phyloP scores from a whole-genome alignment of 768 basidiomycete genomes.

The Ramaria sp. region DNA sequence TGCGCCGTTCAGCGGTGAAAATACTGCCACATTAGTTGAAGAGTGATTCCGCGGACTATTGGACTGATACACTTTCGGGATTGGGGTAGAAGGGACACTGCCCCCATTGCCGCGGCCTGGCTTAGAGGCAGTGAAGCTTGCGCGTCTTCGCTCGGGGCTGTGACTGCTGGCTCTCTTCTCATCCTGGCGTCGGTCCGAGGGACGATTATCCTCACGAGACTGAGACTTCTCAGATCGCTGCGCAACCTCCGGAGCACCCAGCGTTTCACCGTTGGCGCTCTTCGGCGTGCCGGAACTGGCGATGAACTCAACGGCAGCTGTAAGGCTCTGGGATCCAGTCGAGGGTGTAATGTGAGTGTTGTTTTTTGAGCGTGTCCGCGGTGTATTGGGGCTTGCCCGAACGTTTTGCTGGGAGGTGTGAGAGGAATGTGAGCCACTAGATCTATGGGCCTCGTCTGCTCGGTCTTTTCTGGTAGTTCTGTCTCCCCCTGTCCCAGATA shows the following conservation, averaged over 20 bases:
- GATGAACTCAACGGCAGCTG: constrained; percentile 6
- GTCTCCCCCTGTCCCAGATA: constrained; percentile 18
- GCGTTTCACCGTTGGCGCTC: neutral
- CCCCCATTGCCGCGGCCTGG: neutral
- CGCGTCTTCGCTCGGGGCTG: neutral
- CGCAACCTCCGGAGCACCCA: no score
- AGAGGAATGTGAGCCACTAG: neutral
- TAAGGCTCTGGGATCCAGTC: constrained; percentile 1
- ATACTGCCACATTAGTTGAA: no score
- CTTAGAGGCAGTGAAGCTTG: neutral
- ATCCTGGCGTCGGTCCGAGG: neutral
- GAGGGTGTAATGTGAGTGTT: neutral
- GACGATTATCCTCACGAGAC: neutral
- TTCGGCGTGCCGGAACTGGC: neutral
- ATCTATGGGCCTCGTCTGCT: neutral
- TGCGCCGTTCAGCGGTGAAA: neutral
- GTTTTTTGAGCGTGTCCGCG: neutral
- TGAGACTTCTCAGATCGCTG: no score
- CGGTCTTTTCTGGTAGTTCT: constrained; percentile 11
- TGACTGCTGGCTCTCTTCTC: neutral
- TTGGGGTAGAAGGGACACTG: neutral
- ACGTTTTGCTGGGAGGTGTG: neutral
- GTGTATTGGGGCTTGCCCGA: neutral
- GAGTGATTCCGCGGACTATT: neutral
- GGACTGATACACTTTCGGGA: neutral